A percentile compares a stretch with the other conserved stretches of the same genome.
phyloP scores from a whole-genome alignment of 208 protist species.

The Leishmania major region DNA sequence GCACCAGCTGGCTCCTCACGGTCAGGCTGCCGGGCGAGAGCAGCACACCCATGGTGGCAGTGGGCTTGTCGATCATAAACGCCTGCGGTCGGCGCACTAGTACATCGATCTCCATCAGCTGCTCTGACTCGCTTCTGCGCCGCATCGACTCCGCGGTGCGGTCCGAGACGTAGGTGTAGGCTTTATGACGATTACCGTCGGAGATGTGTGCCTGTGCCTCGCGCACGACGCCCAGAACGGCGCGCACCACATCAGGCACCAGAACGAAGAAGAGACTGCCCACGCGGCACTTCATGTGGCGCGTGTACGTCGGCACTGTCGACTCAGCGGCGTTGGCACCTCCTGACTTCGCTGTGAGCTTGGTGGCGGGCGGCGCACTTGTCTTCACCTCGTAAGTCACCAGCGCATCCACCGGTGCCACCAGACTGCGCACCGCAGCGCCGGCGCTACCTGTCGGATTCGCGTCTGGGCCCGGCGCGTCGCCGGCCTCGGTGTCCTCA shows the following conservation, averaged over 20 bases:
- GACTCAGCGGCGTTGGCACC: neutral
- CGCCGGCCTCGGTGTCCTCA: slow-evolving; percentile 32
- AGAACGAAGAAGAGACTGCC: slow-evolving; percentile 55
- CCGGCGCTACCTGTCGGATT: neutral
- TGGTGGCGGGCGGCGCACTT: neutral
- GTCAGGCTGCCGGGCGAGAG: slow-evolving; percentile 65
- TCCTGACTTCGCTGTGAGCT: neutral
- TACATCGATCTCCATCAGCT: slow-evolving; percentile 70
- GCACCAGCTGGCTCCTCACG: slow-evolving; percentile 50
- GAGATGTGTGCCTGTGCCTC: slow-evolving; percentile 69
- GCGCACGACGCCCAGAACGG: slow-evolving; percentile 35
- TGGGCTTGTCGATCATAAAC: slow-evolving; percentile 49
- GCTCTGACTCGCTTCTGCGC: slow-evolving; percentile 30
- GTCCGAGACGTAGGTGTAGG: slow-evolving; percentile 70
- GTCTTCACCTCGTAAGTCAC: slow-evolving; percentile 27
- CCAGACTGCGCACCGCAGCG: neutral
- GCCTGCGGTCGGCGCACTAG: slow-evolving; percentile 57
- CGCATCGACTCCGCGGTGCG: slow-evolving; percentile 37
- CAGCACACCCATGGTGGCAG: slow-evolving; percentile 42
- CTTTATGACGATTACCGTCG: slow-evolving; percentile 68
- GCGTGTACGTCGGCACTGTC: slow-evolving; percentile 32
- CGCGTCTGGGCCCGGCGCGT: neutral
- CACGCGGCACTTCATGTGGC: slow-evolving; percentile 50
- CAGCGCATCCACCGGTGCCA: slow-evolving; percentile 6
- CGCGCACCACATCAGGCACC: slow-evolving; percentile 66